phyloP scores from a whole-genome alignment of 2,329 filamentous ascomycete genomes.

The Falciphora oryzae region DNA sequence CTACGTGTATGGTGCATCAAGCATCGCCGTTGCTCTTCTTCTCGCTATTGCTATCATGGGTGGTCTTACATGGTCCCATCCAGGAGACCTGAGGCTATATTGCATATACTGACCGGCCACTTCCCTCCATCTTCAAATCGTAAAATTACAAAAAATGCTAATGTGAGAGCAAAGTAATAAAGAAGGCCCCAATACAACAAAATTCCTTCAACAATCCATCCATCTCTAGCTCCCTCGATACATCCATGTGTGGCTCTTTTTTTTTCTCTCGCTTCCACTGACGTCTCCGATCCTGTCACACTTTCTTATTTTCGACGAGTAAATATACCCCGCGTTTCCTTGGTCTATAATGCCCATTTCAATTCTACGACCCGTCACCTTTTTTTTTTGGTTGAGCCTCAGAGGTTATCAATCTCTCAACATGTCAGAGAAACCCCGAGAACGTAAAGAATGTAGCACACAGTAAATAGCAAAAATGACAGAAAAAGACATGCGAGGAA shows the following conservation, averaged over 20 bases:
- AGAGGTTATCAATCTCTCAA: not conserved
- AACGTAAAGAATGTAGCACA: not conserved
- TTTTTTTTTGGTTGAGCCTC: not conserved
- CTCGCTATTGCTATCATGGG: conserved; percentile 69
- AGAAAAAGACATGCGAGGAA: not conserved
- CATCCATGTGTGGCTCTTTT: not conserved
- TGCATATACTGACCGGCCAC: conserved; percentile 28
- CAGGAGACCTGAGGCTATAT: conserved; percentile 41
- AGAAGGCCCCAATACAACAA: not conserved
- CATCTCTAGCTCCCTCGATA: no score
- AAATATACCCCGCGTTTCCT: not conserved
- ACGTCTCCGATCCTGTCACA: not conserved
- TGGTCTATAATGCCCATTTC: not conserved
- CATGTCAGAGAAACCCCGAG: not conserved
- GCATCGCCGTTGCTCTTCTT: conserved; percentile 52
- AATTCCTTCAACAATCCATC: not conserved
- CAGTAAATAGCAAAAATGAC: no score
- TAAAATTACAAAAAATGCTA: not conserved
- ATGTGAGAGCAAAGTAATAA: not conserved
- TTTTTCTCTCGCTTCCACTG: no score
- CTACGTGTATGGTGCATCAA: conserved; percentile 63
- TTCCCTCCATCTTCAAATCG: not conserved
- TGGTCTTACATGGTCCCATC: conserved; percentile 60
- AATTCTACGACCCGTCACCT: not conserved
- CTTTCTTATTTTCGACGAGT: not conserved